Base-by-base conservation (phyloP, 2,329 filamentous ascomycete species). In the Paramyrothecium sp. region DNA sequence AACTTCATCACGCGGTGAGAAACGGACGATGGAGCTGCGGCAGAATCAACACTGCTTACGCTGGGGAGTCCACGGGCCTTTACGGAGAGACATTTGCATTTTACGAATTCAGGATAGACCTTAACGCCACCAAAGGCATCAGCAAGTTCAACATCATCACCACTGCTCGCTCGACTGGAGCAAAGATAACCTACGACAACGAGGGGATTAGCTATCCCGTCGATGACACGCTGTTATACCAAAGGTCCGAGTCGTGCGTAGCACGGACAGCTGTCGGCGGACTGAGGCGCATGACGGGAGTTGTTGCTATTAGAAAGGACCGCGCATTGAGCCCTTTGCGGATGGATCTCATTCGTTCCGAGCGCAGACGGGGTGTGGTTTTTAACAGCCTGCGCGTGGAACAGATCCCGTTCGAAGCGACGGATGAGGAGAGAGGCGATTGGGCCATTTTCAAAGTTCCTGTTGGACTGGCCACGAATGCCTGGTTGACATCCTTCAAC, bases 121-220 rank as follows among this genome's bases (percentile, higher is more conserved):
- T 74, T 12, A 57, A 66, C 33, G 56, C 54, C 5, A 44, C 38
- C n/a, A 60, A 59, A 0, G 70, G 70, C 3, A 67, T 73, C 57
- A 67, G 63, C 60, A 69, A 63, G 49, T 73, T 74, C 56, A 55
- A 65, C 57, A 65, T 74, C 12, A 61, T 69, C 44, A 44, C 69
- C 34, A 64, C 58, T 8, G 64, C 60, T 4, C 59, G 62, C 1
- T 65, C 61, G 1, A 67, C 57, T 10, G 67, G 66, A n/a, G 60
- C 58, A 7, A 65, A 58, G 3, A 65, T 56, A 2, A 60, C 62
- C 5, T 63, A 61, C 16, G 61, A 63, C 21, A 69, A 73, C 54
- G 62, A 60, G 19, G 67, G 67, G 17, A 47, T 56, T 19, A 67
- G 68, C 0, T 73, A 70, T 56, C 66, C 66, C 10, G 53, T 73